Conservation (phyloP, 1,139 yeast genomes). For the Saccharomyces hybrid region DNA sequence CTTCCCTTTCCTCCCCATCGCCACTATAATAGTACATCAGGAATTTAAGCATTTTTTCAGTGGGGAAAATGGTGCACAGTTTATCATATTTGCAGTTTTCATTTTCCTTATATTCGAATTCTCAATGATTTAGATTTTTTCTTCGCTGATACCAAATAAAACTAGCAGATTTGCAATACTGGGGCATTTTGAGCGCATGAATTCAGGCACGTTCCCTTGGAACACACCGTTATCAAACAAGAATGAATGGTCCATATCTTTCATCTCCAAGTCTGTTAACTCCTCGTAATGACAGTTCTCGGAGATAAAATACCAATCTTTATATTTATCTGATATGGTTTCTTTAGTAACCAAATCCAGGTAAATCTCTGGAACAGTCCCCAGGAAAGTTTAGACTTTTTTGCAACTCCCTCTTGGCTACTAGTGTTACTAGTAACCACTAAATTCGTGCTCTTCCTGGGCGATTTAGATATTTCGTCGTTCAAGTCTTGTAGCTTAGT, state of each 20-base stretch:
- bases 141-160: conserved; percentile 16
- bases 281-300: conserved; percentile 6
- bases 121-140: conserved; percentile 5
- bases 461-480: not conserved
- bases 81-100: conserved; percentile 16
- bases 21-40: conserved; percentile 7
- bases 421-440: not conserved
- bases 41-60: conserved; percentile 16
- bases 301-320: conserved; percentile 28
- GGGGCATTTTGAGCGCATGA: conserved; percentile 6
- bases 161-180: conserved; percentile 6
- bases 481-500: not conserved
- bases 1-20: not conserved
- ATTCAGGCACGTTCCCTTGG: not conserved
- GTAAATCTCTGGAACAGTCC: conserved; percentile 2
- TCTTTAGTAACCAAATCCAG: conserved; percentile 15
- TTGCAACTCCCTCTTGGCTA: not conserved
- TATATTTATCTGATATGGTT: conserved; percentile 14
- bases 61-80: conserved; percentile 17
- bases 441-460: not conserved
- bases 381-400: not conserved
- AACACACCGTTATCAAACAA: not conserved
- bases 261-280: conserved; percentile 4
- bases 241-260: not conserved
- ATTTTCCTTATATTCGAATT: conserved; percentile 4